Evolutionary conservation across 2,329 filamentous ascomycete species (phyloP), one percentile per base, ranked within the genome.

Genomic region (Fusarium sp.): DNA sequence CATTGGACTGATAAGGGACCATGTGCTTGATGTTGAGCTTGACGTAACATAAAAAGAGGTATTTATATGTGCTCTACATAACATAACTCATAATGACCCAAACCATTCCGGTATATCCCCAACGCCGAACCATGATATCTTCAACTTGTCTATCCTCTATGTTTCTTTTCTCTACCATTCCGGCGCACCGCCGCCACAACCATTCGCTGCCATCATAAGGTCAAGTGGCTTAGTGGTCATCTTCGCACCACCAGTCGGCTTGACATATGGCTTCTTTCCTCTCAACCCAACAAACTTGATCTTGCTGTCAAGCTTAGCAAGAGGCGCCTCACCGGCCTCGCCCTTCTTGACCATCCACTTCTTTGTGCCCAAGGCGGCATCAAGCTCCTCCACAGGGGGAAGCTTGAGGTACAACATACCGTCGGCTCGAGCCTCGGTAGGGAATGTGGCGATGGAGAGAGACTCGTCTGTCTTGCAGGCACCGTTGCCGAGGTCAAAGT

Each of bases 361-460:
- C 76, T 87, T 86, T 2, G 94, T 97, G 1, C 94, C 94, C 33
- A 97, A 85, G 63, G 94, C 88, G 2, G 87, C 88, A 80, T 97
- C 95, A 49, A 97, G 85, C 83, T 97, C 95, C 60, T 92, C 91
- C 0, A 95, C 88, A 1, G 94, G 92, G 25, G 95, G 95, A 33
- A 97, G 85, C 82, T 92, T 92, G 71, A 97, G 82, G 81, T 96
- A 96, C 6, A 97, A 87, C 87, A 90, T 89, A 0, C 93, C 94
- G 80, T 96, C 94, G 4, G 73, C 64, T 16, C 94, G 85, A 80
- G 92, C 92, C 81, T 97, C 93, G 9, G 90, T 90, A 0, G 89
- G 88, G 81, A 97, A 97, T 0, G 92, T 95, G 7, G 94, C 94
- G 77, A 97, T 95, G 75, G 91, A 94, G 72, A 96, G 87, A 25